Evolutionary conservation across 1,284 basidiomycete species (phyloP).

Genomic region (Sporisorium sorghi): DNA sequence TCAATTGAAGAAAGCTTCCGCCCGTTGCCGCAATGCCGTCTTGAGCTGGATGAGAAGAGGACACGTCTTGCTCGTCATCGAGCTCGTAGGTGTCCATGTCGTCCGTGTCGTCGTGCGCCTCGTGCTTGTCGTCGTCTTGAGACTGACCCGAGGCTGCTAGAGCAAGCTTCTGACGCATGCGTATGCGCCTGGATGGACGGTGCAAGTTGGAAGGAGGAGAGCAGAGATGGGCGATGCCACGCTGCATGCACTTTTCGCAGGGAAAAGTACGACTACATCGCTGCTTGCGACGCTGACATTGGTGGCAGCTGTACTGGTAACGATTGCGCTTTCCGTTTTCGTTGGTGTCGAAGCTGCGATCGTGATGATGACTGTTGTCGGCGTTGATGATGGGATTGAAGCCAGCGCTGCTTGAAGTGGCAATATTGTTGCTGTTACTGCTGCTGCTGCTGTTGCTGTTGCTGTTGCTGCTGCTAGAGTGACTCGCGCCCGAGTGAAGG

Average conservation of each 20-base stretch:
- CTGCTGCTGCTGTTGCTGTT: not conserved
- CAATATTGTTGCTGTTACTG: not conserved
- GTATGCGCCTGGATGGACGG: slow-evolving; percentile 38
- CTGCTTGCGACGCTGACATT: slow-evolving; percentile 49
- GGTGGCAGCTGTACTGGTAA: slow-evolving; percentile 46
- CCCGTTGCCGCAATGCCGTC: not conserved
- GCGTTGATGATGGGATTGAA: not conserved
- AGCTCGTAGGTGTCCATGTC: slow-evolving; percentile 41
- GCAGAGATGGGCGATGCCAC: slow-evolving; percentile 45
- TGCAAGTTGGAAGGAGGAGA: slow-evolving; percentile 36
- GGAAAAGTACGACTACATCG: slow-evolving; percentile 44
- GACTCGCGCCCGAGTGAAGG: not conserved
- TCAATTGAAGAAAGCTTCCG: not conserved
- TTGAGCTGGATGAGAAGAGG: slow-evolving; percentile 2
- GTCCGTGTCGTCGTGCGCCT: slow-evolving; percentile 15
- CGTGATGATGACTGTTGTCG: slow-evolving; percentile 1
- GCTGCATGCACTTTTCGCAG: slow-evolving; percentile 46
- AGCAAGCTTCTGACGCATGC: slow-evolving; percentile 37
- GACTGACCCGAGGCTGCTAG: slow-evolving; percentile 7
- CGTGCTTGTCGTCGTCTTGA: slow-evolving; percentile 5
- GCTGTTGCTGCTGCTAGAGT: not conserved
- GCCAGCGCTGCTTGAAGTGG: slow-evolving; percentile 6
- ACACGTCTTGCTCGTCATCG: slow-evolving; percentile 22
- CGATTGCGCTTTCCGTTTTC: slow-evolving; percentile 43
- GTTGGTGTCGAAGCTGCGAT: slow-evolving; percentile 17